phyloP scores from a whole-genome alignment of 179 eudicot species.

The Spinacia oleracea region DNA sequence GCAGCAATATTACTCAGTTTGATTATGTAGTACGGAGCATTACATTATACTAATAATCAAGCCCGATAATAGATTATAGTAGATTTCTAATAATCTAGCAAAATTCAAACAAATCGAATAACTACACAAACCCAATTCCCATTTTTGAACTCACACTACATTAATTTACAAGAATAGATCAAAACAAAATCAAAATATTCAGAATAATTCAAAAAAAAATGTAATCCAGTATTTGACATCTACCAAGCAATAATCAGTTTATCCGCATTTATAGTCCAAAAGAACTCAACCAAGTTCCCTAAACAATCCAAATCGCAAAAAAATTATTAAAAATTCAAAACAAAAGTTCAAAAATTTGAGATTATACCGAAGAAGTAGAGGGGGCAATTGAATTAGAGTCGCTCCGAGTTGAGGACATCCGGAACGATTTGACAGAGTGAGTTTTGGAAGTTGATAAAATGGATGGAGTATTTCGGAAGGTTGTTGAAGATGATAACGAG shows the following conservation, averaged over 20 bases:
- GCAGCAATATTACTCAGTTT: neutral
- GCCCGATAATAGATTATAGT: neutral
- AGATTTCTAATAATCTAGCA: neutral
- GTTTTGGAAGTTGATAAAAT: conserved; percentile 27
- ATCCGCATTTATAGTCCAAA: neutral
- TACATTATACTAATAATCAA: neutral
- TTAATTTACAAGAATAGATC: neutral
- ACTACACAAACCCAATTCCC: neutral
- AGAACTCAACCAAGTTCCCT: neutral
- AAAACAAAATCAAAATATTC: neutral
- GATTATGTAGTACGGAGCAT: neutral
- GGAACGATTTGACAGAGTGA: conserved; percentile 34
- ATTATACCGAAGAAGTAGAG: conserved; percentile 38
- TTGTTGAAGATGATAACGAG: conserved; percentile 30
- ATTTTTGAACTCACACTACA: neutral
- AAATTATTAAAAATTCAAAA: conserved; percentile 15
- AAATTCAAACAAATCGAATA: neutral
- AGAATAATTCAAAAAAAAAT: no score
- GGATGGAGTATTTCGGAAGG: conserved; percentile 18
- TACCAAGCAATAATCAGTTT: neutral
- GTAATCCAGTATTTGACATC: no score
- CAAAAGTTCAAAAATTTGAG: neutral
- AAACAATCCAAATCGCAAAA: conserved; percentile 1
- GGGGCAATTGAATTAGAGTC: conserved; percentile 54
- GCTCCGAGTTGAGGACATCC: conserved; percentile 48